A percentile compares a stretch with the other conserved stretches of the same genome.
These are phyloP conservation scores for Pestalotiopsis sp. DNA, from an alignment of 2,329 filamentous ascomycete genomes.

Conservation along the genomic window DNA sequence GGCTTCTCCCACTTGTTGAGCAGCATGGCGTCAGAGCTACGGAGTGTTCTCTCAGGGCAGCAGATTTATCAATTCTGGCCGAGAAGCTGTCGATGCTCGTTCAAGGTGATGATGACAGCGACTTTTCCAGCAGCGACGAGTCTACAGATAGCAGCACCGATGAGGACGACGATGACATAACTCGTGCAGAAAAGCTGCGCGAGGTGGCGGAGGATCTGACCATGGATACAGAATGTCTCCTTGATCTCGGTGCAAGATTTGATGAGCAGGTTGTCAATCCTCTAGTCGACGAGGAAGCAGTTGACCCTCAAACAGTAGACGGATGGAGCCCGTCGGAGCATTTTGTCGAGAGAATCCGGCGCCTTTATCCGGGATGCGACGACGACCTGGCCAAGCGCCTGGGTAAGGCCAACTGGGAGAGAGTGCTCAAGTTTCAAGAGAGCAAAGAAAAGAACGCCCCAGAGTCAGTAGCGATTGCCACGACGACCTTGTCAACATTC, in stretches of 20 bases:
- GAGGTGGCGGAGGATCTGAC: slow-evolving; percentile 18
- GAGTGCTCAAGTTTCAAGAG: not conserved
- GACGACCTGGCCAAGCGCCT: not conserved
- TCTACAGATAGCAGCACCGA: not conserved
- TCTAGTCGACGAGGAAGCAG: slow-evolving; percentile 11
- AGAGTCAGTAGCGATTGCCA: not conserved
- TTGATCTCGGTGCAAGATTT: slow-evolving; percentile 17
- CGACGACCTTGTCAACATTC: not conserved
- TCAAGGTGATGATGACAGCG: not conserved
- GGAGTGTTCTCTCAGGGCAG: not conserved
- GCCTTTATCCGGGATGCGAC: not conserved
- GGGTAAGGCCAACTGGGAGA: not conserved
- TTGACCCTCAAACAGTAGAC: slow-evolving; percentile 6
- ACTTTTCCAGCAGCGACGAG: not conserved
- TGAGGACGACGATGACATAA: not conserved
- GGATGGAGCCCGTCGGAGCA: not conserved
- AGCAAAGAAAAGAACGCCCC: not conserved
- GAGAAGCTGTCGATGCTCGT: not conserved
- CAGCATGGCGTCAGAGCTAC: not conserved
- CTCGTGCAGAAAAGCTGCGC: slow-evolving; percentile 1
- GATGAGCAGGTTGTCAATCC: slow-evolving; percentile 14
- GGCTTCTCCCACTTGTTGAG: not conserved
- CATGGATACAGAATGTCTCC: slow-evolving; percentile 16
- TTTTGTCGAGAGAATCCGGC: not conserved
- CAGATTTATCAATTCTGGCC: not conserved